Evolutionary conservation across 805 yeast genomes (phyloP).

Genomic region (Kurtzmaniella cleridarum): DNA sequence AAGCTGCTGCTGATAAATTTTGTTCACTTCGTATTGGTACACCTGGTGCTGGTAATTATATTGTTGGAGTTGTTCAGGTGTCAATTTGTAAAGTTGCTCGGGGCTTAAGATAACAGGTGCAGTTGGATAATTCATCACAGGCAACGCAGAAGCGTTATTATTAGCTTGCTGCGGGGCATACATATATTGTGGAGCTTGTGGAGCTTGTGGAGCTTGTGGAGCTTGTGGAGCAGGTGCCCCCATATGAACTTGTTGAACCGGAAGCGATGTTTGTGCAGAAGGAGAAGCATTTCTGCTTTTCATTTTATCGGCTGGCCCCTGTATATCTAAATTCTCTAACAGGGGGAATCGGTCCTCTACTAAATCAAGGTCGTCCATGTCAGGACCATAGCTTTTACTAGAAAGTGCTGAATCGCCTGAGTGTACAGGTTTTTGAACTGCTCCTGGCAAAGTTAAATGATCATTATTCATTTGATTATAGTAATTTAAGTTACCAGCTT

Average conservation of each 20-base stretch:
- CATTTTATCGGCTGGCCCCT: not conserved
- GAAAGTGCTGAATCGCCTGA: not conserved
- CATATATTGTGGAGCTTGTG: not conserved
- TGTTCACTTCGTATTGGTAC: conserved; percentile 14
- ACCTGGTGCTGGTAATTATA: conserved; percentile 16
- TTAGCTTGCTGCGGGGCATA: not conserved
- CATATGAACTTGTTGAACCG: not conserved
- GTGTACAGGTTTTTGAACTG: conserved; percentile 1
- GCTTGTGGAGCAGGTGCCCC: not conserved
- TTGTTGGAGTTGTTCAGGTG: conserved; percentile 18
- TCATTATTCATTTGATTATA: not conserved
- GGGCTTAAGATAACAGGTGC: conserved; percentile 11
- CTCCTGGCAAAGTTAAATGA: conserved; percentile 1
- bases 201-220: not conserved
- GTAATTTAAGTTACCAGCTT: no score
- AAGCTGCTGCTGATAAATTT: conserved; percentile 9
- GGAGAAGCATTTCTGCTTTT: not conserved
- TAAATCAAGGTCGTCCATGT: conserved; percentile 36
- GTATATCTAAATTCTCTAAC: conserved; percentile 24
- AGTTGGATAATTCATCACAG: conserved; percentile 1
- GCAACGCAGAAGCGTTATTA: not conserved
- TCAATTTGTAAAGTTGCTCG: conserved; percentile 10
- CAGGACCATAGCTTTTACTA: conserved; percentile 19
- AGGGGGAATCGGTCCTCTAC: conserved; percentile 52
- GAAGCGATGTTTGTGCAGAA: no score